Conservation (phyloP, 1,284 basidiomycete genomes). For the Cerrena zonata region DNA sequence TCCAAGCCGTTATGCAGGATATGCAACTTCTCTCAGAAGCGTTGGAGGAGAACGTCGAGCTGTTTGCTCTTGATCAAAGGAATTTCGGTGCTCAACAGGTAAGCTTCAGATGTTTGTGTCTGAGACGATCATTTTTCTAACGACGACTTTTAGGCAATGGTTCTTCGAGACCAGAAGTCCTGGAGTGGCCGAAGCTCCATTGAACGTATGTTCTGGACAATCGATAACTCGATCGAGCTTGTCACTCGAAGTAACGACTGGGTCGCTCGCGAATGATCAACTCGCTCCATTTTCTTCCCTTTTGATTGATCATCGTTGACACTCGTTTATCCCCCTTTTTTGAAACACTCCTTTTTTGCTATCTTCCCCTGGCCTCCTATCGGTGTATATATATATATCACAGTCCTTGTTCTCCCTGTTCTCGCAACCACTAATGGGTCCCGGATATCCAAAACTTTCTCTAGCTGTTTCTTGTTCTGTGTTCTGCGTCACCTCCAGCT, state of each 20-base stretch:
- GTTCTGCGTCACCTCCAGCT: conserved; percentile 1
- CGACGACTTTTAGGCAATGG: conserved; percentile 82
- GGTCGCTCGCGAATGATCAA: conserved; percentile 61
- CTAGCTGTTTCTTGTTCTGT: not conserved
- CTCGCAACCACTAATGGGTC: not conserved
- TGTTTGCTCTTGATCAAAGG: conserved; percentile 84
- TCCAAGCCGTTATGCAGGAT: conserved; percentile 80
- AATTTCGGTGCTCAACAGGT: conserved; percentile 93
- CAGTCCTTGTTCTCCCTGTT: not conserved
- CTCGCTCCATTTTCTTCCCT: not conserved
- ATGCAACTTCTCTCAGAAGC: conserved; percentile 80
- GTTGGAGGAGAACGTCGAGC: conserved; percentile 80
- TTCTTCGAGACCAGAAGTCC: conserved; percentile 85
- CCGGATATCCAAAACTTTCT: not conserved
- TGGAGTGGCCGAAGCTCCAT: conserved; percentile 85
- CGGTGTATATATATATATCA: not conserved
- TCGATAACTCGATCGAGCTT: conserved; percentile 79
- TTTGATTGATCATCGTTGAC: not conserved
- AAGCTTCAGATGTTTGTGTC: conserved; percentile 20
- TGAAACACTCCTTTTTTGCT: not conserved
- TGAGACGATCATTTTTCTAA: conserved; percentile 12
- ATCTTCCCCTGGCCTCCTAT: not conserved
- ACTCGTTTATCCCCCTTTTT: not conserved
- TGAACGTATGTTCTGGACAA: conserved; percentile 84
- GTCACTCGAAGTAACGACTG: conserved; percentile 77